Percentiles rank a stretch among this genome's conserved stretches.
Conservation (phyloP, 495 filamentous ascomycete genomes). For the Venustampulla echinocandica region DNA sequence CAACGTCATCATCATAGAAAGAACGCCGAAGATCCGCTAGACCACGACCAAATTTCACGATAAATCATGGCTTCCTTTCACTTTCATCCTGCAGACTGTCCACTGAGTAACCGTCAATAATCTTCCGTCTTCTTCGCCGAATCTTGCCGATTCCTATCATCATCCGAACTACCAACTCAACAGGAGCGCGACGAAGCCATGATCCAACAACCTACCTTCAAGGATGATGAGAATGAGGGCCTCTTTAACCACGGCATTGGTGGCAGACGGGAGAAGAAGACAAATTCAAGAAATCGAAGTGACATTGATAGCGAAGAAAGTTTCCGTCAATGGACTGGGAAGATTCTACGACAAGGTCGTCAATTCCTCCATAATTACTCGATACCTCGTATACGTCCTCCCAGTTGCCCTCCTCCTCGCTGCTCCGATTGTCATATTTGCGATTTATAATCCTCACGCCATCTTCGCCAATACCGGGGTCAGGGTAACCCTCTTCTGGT, state of each 20-base stretch:
- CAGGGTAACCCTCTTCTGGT: slow-evolving; percentile 68
- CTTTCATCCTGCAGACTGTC: slow-evolving; percentile 1
- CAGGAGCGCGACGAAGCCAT: neutral
- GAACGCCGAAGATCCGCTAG: slow-evolving; percentile 1
- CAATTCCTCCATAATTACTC: slow-evolving; percentile 74
- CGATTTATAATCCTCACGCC: slow-evolving; percentile 33
- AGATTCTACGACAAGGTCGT: slow-evolving; percentile 75
- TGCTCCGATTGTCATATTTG: slow-evolving; percentile 60
- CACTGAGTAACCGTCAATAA: neutral
- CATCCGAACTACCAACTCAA: too few species aligned
- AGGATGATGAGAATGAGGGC: slow-evolving; percentile 44
- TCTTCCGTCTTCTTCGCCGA: slow-evolving; percentile 1
- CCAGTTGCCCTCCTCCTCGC: slow-evolving; percentile 70
- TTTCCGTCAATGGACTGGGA: slow-evolving; percentile 73
- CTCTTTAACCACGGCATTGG: slow-evolving; percentile 43
- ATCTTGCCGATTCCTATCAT: neutral
- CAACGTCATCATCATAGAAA: slow-evolving; percentile 1
- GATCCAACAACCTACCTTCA: slow-evolving; percentile 2
- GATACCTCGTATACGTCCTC: slow-evolving; percentile 82
- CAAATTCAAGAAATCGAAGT: slow-evolving; percentile 25
- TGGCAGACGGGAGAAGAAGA: slow-evolving; percentile 45
- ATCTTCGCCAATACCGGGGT: slow-evolving; percentile 49
- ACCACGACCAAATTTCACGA: neutral
- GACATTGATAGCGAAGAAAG: slow-evolving; percentile 45
- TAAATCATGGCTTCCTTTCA: neutral